Evolutionary conservation across 495 filamentous ascomycete species (phyloP).

Genomic region (Aspergillus kassunensis): DNA sequence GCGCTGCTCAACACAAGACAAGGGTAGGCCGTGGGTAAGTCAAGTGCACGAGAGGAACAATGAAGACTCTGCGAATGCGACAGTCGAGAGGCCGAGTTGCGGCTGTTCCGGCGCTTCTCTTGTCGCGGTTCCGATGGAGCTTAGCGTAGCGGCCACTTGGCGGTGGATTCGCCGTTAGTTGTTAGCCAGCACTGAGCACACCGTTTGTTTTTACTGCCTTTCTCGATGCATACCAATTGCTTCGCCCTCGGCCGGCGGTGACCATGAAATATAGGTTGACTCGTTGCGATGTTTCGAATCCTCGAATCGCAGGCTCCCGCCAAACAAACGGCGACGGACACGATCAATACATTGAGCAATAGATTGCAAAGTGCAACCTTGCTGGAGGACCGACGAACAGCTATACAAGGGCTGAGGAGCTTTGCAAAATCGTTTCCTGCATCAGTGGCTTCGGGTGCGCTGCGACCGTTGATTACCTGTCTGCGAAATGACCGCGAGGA

Average conservation of each 20-base stretch:
- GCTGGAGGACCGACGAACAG: conserved; percentile 88
- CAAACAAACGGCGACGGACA: conserved; percentile 93
- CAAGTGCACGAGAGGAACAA: background rate
- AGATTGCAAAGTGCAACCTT: conserved; percentile 83
- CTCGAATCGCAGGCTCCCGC: conserved; percentile 80
- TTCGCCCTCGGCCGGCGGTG: conserved; percentile 33
- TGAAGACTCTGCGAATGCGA: conserved; percentile 23
- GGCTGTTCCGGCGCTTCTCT: conserved; percentile 21
- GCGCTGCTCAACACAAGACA: conserved; percentile 1
- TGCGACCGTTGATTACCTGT: conserved; percentile 80
- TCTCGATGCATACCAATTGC: conserved; percentile 30
- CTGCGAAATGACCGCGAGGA: conserved; percentile 87
- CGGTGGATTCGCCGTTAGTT: conserved; percentile 5
- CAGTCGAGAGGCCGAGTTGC: conserved; percentile 7
- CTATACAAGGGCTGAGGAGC: conserved; percentile 87
- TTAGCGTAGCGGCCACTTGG: conserved; percentile 18
- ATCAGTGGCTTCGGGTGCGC: conserved; percentile 86
- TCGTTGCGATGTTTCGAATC: conserved; percentile 75
- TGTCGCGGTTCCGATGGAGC: conserved; percentile 24
- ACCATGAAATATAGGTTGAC: conserved; percentile 43
- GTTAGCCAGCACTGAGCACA: conserved; percentile 16
- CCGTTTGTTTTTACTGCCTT: background rate
- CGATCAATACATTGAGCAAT: conserved; percentile 82
- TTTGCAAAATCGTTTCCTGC: conserved; percentile 96
- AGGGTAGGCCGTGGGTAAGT: conserved; percentile 7